A percentile compares a stretch with the other conserved stretches of the same genome.
phyloP scores from a whole-genome alignment of 805 yeast species.

The Starmerella gropengiesseri region DNA sequence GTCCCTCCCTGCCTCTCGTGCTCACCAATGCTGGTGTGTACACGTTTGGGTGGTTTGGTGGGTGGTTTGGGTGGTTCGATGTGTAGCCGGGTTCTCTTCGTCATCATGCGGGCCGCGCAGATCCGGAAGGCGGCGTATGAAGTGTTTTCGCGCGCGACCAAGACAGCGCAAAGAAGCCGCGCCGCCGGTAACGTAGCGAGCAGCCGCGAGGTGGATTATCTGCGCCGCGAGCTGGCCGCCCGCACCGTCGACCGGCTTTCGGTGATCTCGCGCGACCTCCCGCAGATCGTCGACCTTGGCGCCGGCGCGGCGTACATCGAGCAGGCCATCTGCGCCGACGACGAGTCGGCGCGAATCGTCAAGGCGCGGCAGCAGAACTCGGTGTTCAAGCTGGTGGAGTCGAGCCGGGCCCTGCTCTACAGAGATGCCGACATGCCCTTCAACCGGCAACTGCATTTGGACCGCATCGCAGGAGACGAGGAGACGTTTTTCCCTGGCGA shows the following conservation, averaged over 20 bases:
- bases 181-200: slow-evolving; percentile 39
- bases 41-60: neutral
- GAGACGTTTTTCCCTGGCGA: slow-evolving; percentile 33
- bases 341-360: slow-evolving; percentile 44
- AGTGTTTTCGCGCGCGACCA: slow-evolving; percentile 55
- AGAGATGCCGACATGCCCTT: slow-evolving; percentile 40
- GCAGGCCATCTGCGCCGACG: slow-evolving; percentile 31
- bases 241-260: slow-evolving; percentile 67
- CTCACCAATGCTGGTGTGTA: no score
- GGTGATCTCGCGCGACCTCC: slow-evolving; percentile 55
- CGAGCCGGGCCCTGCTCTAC: slow-evolving; percentile 42
- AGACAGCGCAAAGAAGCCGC: slow-evolving; percentile 47
- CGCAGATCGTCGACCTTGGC: slow-evolving; percentile 58
- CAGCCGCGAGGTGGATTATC: slow-evolving; percentile 53
- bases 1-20: neutral
- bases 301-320: slow-evolving; percentile 58
- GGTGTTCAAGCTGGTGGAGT: slow-evolving; percentile 56
- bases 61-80: neutral
- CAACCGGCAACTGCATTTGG: slow-evolving; percentile 37
- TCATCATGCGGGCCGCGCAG: slow-evolving; percentile 10
- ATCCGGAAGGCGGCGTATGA: slow-evolving; percentile 32
- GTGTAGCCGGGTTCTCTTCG: neutral
- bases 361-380: slow-evolving; percentile 36
- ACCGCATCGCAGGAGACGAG: slow-evolving; percentile 54
- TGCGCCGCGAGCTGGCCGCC: slow-evolving; percentile 61